These are phyloP conservation scores for Globisporangium viniferum DNA, from an alignment of 352 stramenopile species.

Conservation along the genomic window DNA sequence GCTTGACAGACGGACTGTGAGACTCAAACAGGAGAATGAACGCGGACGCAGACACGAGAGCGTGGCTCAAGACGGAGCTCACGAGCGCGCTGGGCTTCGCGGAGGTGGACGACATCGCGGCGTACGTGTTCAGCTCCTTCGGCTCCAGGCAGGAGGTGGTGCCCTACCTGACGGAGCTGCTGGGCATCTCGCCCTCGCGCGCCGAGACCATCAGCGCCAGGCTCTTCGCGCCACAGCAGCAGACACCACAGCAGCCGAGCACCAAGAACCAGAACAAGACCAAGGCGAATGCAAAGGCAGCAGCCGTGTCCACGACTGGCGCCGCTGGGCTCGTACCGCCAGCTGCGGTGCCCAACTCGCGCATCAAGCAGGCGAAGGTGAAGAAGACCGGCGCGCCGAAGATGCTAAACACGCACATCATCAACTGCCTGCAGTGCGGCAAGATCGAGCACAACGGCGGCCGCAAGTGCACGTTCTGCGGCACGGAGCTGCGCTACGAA, in stretches of 20 bases:
- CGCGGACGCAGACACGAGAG: slow-evolving; percentile 26
- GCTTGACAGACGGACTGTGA: not conserved
- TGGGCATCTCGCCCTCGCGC: slow-evolving; percentile 45
- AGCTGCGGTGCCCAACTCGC: slow-evolving; percentile 38
- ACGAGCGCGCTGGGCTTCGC: slow-evolving; percentile 58
- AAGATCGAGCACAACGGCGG: slow-evolving; percentile 62
- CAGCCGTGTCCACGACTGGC: not conserved
- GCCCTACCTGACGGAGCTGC: slow-evolving; percentile 64
- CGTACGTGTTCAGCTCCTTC: slow-evolving; percentile 51
- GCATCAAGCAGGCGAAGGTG: slow-evolving; percentile 40
- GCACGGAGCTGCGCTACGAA: slow-evolving; percentile 54
- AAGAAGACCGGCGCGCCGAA: slow-evolving; percentile 40
- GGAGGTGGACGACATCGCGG: slow-evolving; percentile 69
- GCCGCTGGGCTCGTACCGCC: slow-evolving; percentile 32
- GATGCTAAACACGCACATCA: slow-evolving; percentile 51
- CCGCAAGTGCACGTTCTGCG: slow-evolving; percentile 54
- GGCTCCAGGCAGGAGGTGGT: slow-evolving; percentile 39
- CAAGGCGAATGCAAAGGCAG: slow-evolving; percentile 1
- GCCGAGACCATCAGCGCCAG: slow-evolving; percentile 46
- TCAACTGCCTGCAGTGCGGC: slow-evolving; percentile 72
- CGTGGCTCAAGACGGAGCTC: slow-evolving; percentile 61
- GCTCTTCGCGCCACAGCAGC: slow-evolving; percentile 31
- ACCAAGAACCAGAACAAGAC: slow-evolving; percentile 1
- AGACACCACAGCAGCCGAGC: not conserved
- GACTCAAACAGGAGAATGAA: slow-evolving; percentile 15